Evolutionary conservation across 2,329 filamentous ascomycete species (phyloP).

Genomic region (Aspergillus bombycis): DNA sequence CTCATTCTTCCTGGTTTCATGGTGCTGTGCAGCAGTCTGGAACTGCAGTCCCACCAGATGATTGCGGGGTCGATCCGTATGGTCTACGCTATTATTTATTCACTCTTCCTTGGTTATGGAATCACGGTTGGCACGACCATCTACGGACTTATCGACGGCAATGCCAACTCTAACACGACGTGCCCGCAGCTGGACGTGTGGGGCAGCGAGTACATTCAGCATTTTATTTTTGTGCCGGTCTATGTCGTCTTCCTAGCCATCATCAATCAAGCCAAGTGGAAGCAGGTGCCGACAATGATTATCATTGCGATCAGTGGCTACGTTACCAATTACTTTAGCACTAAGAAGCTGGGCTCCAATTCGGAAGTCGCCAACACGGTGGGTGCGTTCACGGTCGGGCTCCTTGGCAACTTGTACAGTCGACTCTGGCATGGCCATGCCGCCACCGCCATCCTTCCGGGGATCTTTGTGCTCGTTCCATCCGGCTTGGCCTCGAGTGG

Average conservation of each 20-base stretch:
- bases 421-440: conserved; percentile 73
- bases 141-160: conserved; percentile 62
- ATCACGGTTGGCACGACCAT: conserved; percentile 69
- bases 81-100: conserved; percentile 75
- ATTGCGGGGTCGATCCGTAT: conserved; percentile 73
- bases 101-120: conserved; percentile 71
- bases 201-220: conserved; percentile 46
- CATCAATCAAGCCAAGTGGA: conserved; percentile 80
- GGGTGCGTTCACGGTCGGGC: conserved; percentile 73
- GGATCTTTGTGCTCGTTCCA: conserved; percentile 73
- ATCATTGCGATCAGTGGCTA: conserved; percentile 73
- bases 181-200: conserved; percentile 42
- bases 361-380: conserved; percentile 76
- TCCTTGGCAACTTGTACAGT: conserved; percentile 77
- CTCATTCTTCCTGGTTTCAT: conserved; percentile 73
- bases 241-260: conserved; percentile 75
- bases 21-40: conserved; percentile 63
- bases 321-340: conserved; percentile 72
- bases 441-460: conserved; percentile 80
- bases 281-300: conserved; percentile 75
- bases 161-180: conserved; percentile 51
- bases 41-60: conserved; percentile 70
- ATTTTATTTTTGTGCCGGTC: conserved; percentile 71
- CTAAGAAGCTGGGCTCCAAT: conserved; percentile 68
- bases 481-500: conserved; percentile 61